Evolutionary conservation across 2,329 filamentous ascomycete genomes (phyloP).

Genomic region (Pseudocercospora ulei): DNA sequence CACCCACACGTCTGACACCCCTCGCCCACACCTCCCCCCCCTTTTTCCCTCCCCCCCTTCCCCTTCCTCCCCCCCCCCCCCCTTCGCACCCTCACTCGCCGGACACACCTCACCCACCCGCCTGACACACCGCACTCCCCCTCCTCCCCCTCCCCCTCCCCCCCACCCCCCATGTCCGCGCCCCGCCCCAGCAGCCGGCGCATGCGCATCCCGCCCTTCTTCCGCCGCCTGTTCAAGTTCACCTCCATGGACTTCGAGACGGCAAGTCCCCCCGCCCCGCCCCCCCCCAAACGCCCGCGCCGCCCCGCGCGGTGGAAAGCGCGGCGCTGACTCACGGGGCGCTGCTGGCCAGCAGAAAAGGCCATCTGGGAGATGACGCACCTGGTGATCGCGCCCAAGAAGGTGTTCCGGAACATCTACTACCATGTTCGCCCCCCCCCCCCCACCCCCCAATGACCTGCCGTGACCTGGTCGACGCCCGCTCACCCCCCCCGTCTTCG

Average conservation of each 20-base stretch:
- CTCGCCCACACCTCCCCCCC: too few species aligned
- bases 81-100: too few species aligned
- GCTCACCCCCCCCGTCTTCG: neutral
- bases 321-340: neutral
- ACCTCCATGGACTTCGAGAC: slow-evolving; percentile 67
- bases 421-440: slow-evolving; percentile 50
- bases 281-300: neutral
- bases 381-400: slow-evolving; percentile 58
- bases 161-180: slow-evolving; percentile 28
- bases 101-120: too few species aligned
- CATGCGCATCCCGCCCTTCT: slow-evolving; percentile 56
- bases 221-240: slow-evolving; percentile 61
- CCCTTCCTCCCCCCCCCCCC: too few species aligned
- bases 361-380: slow-evolving; percentile 64
- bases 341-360: too few species aligned
- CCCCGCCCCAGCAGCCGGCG: slow-evolving; percentile 35
- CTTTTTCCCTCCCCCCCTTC: too few species aligned
- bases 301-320: neutral
- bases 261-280: slow-evolving; percentile 26
- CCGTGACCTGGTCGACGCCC: neutral
- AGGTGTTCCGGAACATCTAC: slow-evolving; percentile 61
- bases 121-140: too few species aligned
- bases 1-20: too few species aligned
- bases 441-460: too few species aligned
- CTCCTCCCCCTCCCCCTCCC: too few species aligned